Base-by-base conservation (phyloP, 306 rosid species). In the Cucumis cinereus region DNA sequence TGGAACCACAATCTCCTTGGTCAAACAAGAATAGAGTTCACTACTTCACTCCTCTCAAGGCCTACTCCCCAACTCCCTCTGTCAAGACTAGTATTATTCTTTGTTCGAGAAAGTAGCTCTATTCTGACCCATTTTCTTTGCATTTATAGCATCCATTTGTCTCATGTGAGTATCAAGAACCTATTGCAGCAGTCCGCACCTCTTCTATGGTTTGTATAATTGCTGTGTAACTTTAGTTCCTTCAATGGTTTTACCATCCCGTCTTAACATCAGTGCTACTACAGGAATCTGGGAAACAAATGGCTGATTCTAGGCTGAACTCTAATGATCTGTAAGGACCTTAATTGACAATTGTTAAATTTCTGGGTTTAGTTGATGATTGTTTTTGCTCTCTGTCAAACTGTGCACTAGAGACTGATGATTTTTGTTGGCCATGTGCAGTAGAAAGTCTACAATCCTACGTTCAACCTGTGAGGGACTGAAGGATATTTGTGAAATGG, bases 141-240 rank as follows among this genome's bases (percentile, higher is more conserved):
- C 1, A 69, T 23, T 23, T 82, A 87, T 93, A 93, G 96, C 97
- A 93, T 82, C 92, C 96, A 63, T 93, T 93, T 90, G 90, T 93
- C 82, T 81, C 88, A 36, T 68, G 87, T 17, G 85, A 88, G 77
- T 79, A 74, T 64, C 89, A 40, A 76, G 97, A 87, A 58, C 74
- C 82, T 72, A 86, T 66, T 83, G 82, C 89, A 79, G 63, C 64
- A 16, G 43, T 81, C 73, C 49, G 54, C 77, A 77, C 85, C 80
- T 88, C 96, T 76, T 47, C 80, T 82, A 77, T 78, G 96, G 97
- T 93, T 73, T 53, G 91, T 85, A 80, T 64, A 81, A 70, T 78
- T 78, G 59, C 75, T 10, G 14, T 55, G 15, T 73, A 75, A 53
- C 64, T 67, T 80, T 73, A 76, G 77, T 68, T 52, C 77, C 35